Evolutionary conservation across 306 rosid genomes (phyloP).

Genomic region (Hippophae rhamnoides): DNA sequence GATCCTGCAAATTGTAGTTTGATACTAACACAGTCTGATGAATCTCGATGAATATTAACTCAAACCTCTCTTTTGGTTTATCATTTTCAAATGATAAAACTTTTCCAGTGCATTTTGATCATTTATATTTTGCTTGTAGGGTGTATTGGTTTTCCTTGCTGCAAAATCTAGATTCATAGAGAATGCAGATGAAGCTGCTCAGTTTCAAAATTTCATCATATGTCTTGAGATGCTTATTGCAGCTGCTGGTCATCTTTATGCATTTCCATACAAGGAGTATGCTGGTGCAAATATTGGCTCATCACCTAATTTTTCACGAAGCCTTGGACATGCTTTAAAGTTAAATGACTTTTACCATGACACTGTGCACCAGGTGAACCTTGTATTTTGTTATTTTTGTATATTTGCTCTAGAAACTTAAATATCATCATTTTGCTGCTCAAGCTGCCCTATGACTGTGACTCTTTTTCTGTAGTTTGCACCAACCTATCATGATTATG

Average conservation of each 20-base stretch:
- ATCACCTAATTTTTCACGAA: slow-evolving; percentile 65
- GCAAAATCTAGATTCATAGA: slow-evolving; percentile 77
- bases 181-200: slow-evolving; percentile 83
- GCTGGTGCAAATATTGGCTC: slow-evolving; percentile 94
- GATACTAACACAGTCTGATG: too few relatives aligned
- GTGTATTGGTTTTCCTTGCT: slow-evolving; percentile 92
- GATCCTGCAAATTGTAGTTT: too few relatives aligned
- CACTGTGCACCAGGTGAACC: slow-evolving; percentile 89
- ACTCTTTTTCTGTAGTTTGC: slow-evolving; percentile 62
- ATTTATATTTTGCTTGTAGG: slow-evolving; percentile 41
- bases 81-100: background rate
- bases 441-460: slow-evolving; percentile 13
- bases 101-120: slow-evolving; percentile 1
- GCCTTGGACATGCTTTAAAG: slow-evolving; percentile 84
- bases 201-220: slow-evolving; percentile 76
- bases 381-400: background rate
- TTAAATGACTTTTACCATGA: slow-evolving; percentile 93
- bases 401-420: slow-evolving; percentile 10
- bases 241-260: slow-evolving; percentile 84
- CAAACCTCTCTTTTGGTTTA: too few relatives aligned
- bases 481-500: slow-evolving; percentile 97
- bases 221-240: slow-evolving; percentile 98
- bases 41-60: too few relatives aligned
- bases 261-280: slow-evolving; percentile 99
- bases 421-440: slow-evolving; percentile 2